phyloP scores from a whole-genome alignment of 164 flowering plant genomes.

The Vitis rupestris region DNA sequence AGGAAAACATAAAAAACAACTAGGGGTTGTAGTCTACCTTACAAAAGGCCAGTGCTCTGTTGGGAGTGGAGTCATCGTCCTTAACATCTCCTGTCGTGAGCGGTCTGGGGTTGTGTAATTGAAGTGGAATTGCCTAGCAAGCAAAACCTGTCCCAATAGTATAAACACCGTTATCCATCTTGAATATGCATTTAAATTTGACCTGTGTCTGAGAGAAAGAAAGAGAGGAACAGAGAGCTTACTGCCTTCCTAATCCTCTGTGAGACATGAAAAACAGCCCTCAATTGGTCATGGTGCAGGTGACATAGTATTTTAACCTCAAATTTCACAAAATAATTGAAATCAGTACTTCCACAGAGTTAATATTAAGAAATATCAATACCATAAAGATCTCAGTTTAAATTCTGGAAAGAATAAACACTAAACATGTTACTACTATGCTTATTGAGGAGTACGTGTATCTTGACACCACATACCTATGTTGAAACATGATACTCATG shows the following conservation, averaged over 20 bases:
- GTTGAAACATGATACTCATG: too few species aligned
- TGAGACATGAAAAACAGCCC: conserved; percentile 89
- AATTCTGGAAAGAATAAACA: too few species aligned
- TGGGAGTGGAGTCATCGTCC: conserved; percentile 69
- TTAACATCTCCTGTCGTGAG: conserved; percentile 78
- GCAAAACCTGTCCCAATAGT: conserved; percentile 46
- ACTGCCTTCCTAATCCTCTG: conserved; percentile 74
- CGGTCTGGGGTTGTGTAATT: conserved; percentile 96
- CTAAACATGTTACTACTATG: too few species aligned
- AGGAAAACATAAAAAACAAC: background rate
- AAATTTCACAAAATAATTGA: conserved; percentile 17
- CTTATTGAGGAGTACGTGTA: too few species aligned
- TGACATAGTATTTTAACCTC: conserved; percentile 89
- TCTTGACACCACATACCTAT: too few species aligned
- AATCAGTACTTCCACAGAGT: conserved; percentile 1
- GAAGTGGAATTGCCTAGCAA: conserved; percentile 77
- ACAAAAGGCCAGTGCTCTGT: conserved; percentile 85
- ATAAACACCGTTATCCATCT: conserved; percentile 7
- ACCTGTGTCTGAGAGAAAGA: background rate
- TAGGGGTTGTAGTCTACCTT: conserved; percentile 32
- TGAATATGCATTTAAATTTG: background rate
- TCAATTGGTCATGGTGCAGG: conserved; percentile 90
- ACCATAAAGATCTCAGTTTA: background rate
- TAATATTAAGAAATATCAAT: background rate
- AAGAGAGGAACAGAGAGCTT: conserved; percentile 27